Evolutionary conservation across 768 basidiomycete species (phyloP).

Genomic region (Lactarius pseudohatsudake): DNA sequence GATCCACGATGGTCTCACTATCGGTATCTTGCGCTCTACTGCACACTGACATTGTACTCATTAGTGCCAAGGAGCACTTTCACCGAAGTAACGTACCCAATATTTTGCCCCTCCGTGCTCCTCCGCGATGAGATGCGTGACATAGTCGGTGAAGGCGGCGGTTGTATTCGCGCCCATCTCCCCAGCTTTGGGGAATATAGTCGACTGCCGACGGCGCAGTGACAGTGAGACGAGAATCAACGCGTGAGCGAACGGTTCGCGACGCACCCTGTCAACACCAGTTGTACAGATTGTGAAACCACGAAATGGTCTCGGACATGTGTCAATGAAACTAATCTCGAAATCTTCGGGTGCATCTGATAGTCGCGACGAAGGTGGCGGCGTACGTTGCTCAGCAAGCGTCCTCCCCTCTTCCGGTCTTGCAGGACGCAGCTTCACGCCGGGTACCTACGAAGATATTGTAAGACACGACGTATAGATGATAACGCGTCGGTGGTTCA

Average conservation of each 20-base stretch:
- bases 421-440: slow-evolving; percentile 77
- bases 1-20: slow-evolving; percentile 79
- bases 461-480: not conserved
- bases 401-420: slow-evolving; percentile 34
- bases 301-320: slow-evolving; percentile 65
- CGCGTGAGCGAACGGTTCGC: not conserved
- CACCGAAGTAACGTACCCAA: slow-evolving; percentile 45
- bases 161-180: slow-evolving; percentile 76
- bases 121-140: slow-evolving; percentile 86
- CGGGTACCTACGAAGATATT: slow-evolving; percentile 57
- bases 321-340: slow-evolving; percentile 30
- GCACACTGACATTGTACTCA: slow-evolving; percentile 60
- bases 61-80: not conserved
- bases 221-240: slow-evolving; percentile 1
- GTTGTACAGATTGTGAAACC: slow-evolving; percentile 71
- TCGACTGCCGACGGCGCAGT: slow-evolving; percentile 44
- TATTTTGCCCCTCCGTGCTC: slow-evolving; percentile 87
- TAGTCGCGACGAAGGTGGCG: slow-evolving; percentile 40
- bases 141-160: slow-evolving; percentile 74
- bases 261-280: slow-evolving; percentile 74
- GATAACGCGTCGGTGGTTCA: slow-evolving; percentile 24
- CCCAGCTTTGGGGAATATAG: slow-evolving; percentile 70
- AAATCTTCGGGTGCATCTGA: slow-evolving; percentile 34
- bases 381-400: slow-evolving; percentile 34
- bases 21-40: slow-evolving; percentile 74